Base-by-base conservation (phyloP, 2,329 filamentous ascomycete species). In the Aspergillus sp. region DNA sequence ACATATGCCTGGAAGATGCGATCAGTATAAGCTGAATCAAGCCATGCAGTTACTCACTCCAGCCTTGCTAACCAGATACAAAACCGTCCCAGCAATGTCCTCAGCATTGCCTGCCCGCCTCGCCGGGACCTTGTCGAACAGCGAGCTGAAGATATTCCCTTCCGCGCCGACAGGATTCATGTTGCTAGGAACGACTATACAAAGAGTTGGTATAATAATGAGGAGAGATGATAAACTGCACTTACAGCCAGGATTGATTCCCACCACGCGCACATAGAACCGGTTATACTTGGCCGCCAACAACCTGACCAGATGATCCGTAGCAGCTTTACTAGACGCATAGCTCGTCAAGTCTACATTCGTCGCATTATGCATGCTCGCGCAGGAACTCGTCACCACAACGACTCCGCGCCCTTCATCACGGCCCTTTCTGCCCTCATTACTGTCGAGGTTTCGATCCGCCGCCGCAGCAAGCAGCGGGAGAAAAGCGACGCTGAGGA, bases 311-410 rank as follows among this genome's bases (percentile, higher is more conserved):
- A 82, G 63, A 70, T 83, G 81, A 65, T 83, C 81, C 1, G 80
- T 82, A 0, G 79, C 81, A 1, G 81, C 81, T 61, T 83, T 83
- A 60, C 78, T 82, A 0, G 77, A 66, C 0, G 80, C 80, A 59
- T 83, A 83, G 62, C 77, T 81, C 5, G 79, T 82, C 64, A 83
- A 67, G 59, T 83, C 81, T 3, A 83, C 73, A 61, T 83, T 83
- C 1, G 81, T 83, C 1, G 66, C 77, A 65, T 82, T 82, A 58
- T 82, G 80, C 75, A 82, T 78, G 64, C 79, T 81, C 2, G 81
- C 80, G 62, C 81, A 83, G 2, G 77, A 80, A 63, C 81, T 82
- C 4, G 79, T 82, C 4, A 83, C 69, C 4, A 82, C 69, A 15
- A 82, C 68, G 0, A 77, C 77, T 0, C 80, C 81, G 6, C 80